Percentiles rank a stretch among this genome's conserved stretches.
phyloP scores from a whole-genome alignment of 2,329 filamentous ascomycete genomes.

The Apiospora pterosperma region DNA sequence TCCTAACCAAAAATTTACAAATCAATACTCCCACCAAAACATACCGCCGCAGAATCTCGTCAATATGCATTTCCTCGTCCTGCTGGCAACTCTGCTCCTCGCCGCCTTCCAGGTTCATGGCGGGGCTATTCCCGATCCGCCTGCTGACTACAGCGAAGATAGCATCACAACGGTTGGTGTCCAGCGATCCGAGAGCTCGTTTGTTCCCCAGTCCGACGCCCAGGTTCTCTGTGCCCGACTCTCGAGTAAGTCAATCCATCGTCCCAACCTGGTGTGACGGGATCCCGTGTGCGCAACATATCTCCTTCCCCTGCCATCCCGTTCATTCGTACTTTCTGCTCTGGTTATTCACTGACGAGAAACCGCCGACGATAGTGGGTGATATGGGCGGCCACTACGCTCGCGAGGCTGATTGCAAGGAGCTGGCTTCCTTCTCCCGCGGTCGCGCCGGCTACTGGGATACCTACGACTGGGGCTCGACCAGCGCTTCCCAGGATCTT shows the following conservation, averaged over 20 bases:
- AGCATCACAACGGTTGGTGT: background rate
- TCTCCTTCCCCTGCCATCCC: background rate
- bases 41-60: background rate
- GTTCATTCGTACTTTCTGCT: fast-evolving
- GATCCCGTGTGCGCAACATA: no score
- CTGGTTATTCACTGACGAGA: background rate
- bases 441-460: background rate
- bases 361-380: background rate
- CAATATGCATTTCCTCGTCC: background rate
- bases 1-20: no score
- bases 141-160: background rate
- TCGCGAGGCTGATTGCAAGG: background rate
- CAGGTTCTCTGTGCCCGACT: background rate
- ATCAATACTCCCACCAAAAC: no score
- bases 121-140: background rate
- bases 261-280: no score
- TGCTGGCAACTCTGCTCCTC: background rate
- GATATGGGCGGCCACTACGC: background rate
- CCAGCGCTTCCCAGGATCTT: background rate
- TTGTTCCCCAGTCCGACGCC: background rate
- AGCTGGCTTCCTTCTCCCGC: background rate
- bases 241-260: background rate
- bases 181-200: background rate
- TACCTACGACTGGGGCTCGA: background rate
- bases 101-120: background rate